Evolutionary conservation across 2,329 filamentous ascomycete genomes (phyloP).

Genomic region (Cytospora paraplurivora): DNA sequence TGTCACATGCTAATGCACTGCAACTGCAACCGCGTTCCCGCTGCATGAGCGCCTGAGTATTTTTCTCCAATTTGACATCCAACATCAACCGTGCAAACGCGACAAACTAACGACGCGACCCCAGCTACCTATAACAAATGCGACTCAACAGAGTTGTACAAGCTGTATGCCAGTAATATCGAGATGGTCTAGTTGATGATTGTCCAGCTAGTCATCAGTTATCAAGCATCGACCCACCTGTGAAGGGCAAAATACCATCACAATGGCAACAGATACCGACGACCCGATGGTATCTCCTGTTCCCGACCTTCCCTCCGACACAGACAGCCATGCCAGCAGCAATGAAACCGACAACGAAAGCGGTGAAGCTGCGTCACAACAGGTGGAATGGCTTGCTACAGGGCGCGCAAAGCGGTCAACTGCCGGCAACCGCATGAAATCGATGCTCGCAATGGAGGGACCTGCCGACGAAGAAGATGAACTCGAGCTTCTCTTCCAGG

Average conservation of each 20-base stretch:
- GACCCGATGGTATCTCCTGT: slow-evolving; percentile 28
- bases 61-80: not conserved
- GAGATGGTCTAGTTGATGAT: slow-evolving; percentile 3
- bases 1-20: slow-evolving; percentile 25
- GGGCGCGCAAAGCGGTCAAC: slow-evolving; percentile 75
- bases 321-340: slow-evolving; percentile 41
- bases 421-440: slow-evolving; percentile 81
- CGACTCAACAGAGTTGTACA: not conserved
- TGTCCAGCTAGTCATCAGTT: not conserved
- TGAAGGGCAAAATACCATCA: slow-evolving; percentile 12
- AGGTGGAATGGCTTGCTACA: slow-evolving; percentile 71
- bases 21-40: not conserved
- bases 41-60: not conserved
- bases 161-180: not conserved
- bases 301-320: slow-evolving; percentile 40
- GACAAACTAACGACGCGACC: not conserved
- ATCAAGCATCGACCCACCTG: slow-evolving; percentile 5
- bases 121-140: not conserved
- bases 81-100: not conserved
- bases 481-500: slow-evolving; percentile 74
- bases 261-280: slow-evolving; percentile 34
- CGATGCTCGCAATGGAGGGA: slow-evolving; percentile 73
- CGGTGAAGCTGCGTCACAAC: slow-evolving; percentile 31
- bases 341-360: slow-evolving; percentile 39
- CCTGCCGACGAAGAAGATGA: slow-evolving; percentile 56